A percentile compares a stretch with the other conserved stretches of the same genome.
Evolutionary conservation across 108 stramenopile genomes (phyloP).

Genomic region (Conticribra guillardii): DNA sequence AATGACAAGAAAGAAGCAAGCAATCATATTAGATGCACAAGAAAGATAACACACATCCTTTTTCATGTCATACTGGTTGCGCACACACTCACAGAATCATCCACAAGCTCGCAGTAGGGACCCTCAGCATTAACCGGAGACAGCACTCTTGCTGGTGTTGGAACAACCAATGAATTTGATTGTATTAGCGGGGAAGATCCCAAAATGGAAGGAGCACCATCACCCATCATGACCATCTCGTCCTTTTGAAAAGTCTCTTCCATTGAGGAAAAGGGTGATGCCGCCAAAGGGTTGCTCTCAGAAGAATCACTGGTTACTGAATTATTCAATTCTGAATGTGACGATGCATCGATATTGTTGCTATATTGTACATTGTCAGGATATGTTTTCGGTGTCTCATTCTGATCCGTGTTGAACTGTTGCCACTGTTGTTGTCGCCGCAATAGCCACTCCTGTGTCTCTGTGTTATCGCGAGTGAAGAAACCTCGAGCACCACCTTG

Average conservation of each 20-base stretch:
- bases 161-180: slow-evolving; percentile 5
- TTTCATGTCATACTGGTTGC: too few species aligned
- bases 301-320: too few species aligned
- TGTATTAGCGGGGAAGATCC: background rate
- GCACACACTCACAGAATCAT: slow-evolving; percentile 30
- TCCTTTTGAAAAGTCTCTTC: too few species aligned
- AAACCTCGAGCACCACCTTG: slow-evolving; percentile 19
- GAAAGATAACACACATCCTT: too few species aligned
- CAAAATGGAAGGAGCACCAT: too few species aligned
- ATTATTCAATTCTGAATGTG: too few species aligned
- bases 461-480: slow-evolving; percentile 14
- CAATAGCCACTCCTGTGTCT: slow-evolving; percentile 5
- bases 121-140: slow-evolving; percentile 26
- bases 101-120: slow-evolving; percentile 28
- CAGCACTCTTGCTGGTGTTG: background rate
- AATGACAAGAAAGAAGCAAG: too few species aligned
- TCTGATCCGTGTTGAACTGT: background rate
- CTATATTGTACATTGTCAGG: background rate
- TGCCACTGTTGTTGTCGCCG: slow-evolving; percentile 3
- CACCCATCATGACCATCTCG: background rate
- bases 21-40: too few species aligned
- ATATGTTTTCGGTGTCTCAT: background rate
- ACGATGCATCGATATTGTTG: background rate
- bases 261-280: too few species aligned
- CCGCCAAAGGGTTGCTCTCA: too few species aligned